phyloP scores from a whole-genome alignment of 2,329 filamentous ascomycete species.

The Colletotrichum zoysiae region DNA sequence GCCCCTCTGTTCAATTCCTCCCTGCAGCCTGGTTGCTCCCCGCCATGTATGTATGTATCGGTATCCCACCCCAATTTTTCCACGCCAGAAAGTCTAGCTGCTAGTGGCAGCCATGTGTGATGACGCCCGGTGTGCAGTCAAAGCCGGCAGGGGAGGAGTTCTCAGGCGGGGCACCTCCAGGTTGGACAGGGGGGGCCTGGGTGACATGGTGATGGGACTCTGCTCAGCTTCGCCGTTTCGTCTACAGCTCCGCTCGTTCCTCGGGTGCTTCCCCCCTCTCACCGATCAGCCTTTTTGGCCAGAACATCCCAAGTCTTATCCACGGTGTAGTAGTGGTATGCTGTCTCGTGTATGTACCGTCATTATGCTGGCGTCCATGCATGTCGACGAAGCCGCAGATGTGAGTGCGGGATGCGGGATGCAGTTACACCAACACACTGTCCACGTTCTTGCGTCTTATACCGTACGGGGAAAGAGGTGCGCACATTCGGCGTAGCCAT shows the following conservation, averaged over 20 bases:
- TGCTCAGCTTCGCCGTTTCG: conserved; percentile 5
- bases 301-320: not conserved
- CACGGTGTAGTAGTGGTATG: conserved; percentile 13
- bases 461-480: conserved; percentile 6
- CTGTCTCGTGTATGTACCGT: conserved; percentile 31
- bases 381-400: conserved; percentile 23
- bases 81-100: conserved; percentile 22
- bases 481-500: conserved; percentile 16
- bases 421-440: conserved; percentile 13
- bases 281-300: conserved; percentile 13
- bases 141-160: conserved; percentile 20
- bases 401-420: conserved; percentile 28
- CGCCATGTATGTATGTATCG: not conserved
- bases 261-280: conserved; percentile 13
- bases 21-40: conserved; percentile 23
- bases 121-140: conserved; percentile 31
- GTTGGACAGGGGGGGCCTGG: conserved; percentile 24
- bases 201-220: conserved; percentile 1
- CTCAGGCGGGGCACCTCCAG: conserved; percentile 27
- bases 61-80: conserved; percentile 6
- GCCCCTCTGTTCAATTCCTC: conserved; percentile 29
- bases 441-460: conserved; percentile 7
- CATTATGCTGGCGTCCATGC: conserved; percentile 23
- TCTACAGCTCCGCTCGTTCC: conserved; percentile 9
- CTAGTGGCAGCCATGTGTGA: conserved; percentile 33